Evolutionary conservation across 768 basidiomycete genomes (phyloP).

Genomic region (Rhizopogon rudus): DNA sequence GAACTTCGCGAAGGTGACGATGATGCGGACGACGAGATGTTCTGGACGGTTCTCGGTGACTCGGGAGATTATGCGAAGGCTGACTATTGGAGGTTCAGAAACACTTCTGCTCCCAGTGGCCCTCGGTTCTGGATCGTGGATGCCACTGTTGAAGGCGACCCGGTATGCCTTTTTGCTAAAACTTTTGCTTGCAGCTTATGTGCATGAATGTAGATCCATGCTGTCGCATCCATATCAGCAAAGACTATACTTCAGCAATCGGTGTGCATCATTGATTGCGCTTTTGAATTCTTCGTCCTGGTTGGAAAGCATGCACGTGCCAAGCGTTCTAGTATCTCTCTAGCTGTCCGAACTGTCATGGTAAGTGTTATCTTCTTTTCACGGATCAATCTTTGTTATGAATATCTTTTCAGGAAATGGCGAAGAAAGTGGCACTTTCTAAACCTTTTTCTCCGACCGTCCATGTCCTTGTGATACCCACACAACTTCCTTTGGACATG

Average conservation of each 20-base stretch:
- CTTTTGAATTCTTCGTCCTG: constrained; percentile 77
- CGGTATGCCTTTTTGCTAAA: constrained; percentile 32
- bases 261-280: constrained; percentile 68
- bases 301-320: constrained; percentile 65
- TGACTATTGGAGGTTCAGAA: constrained; percentile 79
- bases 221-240: constrained; percentile 39
- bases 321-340: constrained; percentile 51
- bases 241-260: constrained; percentile 34
- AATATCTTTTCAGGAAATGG: constrained; percentile 42
- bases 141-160: constrained; percentile 22
- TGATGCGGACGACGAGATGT: constrained; percentile 67
- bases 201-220: constrained; percentile 36
- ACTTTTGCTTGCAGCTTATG: constrained; percentile 4
- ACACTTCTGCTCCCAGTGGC: constrained; percentile 29
- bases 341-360: constrained; percentile 54
- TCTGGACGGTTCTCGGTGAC: constrained; percentile 84
- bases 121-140: constrained; percentile 63
- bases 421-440: constrained; percentile 40
- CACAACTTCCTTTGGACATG: constrained; percentile 69
- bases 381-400: background rate
- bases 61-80: constrained; percentile 65
- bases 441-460: constrained; percentile 71
- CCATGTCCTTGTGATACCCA: constrained; percentile 71
- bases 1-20: constrained; percentile 64
- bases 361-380: constrained; percentile 30